These are phyloP conservation scores for Talaromyces adpressus DNA, from an alignment of 495 filamentous ascomycete genomes.

Conservation along the genomic window DNA sequence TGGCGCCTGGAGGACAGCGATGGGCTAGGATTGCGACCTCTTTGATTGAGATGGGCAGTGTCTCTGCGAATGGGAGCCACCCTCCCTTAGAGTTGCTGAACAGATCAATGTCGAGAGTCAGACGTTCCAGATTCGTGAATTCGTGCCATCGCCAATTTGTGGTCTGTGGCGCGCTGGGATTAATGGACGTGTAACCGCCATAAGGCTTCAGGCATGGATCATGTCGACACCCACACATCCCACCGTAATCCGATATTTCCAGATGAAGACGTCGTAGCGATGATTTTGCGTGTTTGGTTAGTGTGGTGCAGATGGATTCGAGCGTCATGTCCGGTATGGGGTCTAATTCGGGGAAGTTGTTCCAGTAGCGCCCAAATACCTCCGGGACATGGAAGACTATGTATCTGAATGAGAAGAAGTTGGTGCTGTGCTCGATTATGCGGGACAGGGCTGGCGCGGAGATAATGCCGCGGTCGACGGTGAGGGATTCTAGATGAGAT, in stretches of 20 bases:
- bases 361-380: neutral
- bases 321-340: neutral
- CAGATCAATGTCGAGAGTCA: neutral
- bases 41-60: neutral
- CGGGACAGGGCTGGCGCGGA: neutral
- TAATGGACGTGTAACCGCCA: neutral
- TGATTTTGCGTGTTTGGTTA: neutral
- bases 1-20: neutral
- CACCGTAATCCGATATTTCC: neutral
- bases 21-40: neutral
- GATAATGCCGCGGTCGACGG: neutral
- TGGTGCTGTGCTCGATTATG: neutral
- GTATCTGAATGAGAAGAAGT: neutral
- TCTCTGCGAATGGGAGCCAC: neutral
- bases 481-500: neutral
- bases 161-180: neutral
- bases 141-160: neutral
- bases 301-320: neutral
- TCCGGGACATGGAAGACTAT: neutral
- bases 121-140: neutral
- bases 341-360: neutral
- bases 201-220: neutral
- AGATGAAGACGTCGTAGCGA: neutral
- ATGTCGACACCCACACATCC: neutral
- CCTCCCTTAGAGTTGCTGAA: neutral